These are phyloP conservation scores for Aspergillus nanangensis DNA, from an alignment of 495 filamentous ascomycete species.

Conservation along the genomic window DNA sequence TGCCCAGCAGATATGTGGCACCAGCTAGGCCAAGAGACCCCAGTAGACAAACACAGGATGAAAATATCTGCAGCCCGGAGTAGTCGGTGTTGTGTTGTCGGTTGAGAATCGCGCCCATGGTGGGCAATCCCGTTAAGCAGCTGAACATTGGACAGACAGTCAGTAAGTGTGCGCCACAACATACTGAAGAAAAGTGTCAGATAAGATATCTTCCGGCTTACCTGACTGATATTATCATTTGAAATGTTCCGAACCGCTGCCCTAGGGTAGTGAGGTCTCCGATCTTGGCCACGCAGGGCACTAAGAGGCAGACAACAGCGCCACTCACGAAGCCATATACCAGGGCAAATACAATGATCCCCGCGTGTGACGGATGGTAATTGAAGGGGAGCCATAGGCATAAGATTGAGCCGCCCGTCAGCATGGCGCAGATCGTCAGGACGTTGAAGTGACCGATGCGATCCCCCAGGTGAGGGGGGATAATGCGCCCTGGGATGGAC, in stretches of 20 bases:
- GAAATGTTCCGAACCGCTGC: constrained; percentile 25
- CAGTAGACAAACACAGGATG: neutral
- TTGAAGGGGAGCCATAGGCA: constrained; percentile 59
- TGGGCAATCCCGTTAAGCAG: constrained; percentile 25
- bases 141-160: constrained; percentile 10
- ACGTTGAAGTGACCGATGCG: neutral
- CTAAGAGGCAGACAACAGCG: constrained; percentile 25
- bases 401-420: neutral
- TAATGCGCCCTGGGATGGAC: constrained; percentile 61
- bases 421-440: neutral
- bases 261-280: constrained; percentile 18
- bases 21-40: no score
- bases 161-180: neutral
- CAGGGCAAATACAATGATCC: constrained; percentile 25
- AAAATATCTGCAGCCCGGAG: constrained; percentile 53
- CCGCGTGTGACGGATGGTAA: constrained; percentile 17
- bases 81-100: constrained; percentile 23
- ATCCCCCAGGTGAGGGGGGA: constrained; percentile 34
- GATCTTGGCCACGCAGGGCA: constrained; percentile 29
- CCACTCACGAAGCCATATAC: constrained; percentile 36
- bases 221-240: constrained; percentile 23
- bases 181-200: no score
- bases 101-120: constrained; percentile 24
- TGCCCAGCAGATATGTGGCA: neutral
- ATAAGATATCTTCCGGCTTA: constrained; percentile 7